Evolutionary conservation across 1,284 basidiomycete species (phyloP).

Genomic region (Sanguinoderma infundibulare): DNA sequence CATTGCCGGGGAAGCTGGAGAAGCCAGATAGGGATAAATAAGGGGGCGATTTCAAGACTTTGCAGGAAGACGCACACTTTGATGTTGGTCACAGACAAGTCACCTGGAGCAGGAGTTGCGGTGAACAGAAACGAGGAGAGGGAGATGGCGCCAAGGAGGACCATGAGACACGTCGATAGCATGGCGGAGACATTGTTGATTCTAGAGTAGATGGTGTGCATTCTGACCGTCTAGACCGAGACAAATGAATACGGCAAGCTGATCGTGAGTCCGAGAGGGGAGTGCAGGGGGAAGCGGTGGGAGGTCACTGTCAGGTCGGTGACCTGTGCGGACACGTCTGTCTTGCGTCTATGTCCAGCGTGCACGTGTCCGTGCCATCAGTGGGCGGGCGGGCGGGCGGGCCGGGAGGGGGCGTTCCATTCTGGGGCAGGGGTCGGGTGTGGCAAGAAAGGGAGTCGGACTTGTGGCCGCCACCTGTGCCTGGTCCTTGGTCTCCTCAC

Average conservation of each 20-base stretch:
- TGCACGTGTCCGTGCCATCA: background rate
- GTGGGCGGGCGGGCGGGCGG: background rate
- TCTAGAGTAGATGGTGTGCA: slow-evolving; percentile 73
- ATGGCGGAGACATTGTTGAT: slow-evolving; percentile 77
- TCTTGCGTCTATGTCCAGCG: background rate
- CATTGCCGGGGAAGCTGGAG: slow-evolving; percentile 50
- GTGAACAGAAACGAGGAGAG: slow-evolving; percentile 71
- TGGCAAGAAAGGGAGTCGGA: background rate
- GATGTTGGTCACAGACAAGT: slow-evolving; percentile 41
- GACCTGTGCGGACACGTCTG: background rate
- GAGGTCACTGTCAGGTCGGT: background rate
- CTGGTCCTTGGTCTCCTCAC: slow-evolving; percentile 4
- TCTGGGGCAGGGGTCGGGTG: background rate
- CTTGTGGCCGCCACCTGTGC: background rate
- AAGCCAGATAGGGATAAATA: background rate
- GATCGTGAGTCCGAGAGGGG: background rate
- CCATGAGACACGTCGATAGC: slow-evolving; percentile 80
- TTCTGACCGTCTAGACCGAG: slow-evolving; percentile 34
- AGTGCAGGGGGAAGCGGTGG: background rate
- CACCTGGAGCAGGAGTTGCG: slow-evolving; percentile 58
- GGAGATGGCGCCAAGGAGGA: slow-evolving; percentile 74
- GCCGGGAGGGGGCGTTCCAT: background rate
- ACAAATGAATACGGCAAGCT: background rate
- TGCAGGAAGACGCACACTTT: slow-evolving; percentile 32
- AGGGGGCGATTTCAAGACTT: too few relatives aligned